A percentile compares a stretch with the other conserved stretches of the same genome.
Evolutionary conservation across 305 asterid species (phyloP).

Genomic region (Petunia hybrid): DNA sequence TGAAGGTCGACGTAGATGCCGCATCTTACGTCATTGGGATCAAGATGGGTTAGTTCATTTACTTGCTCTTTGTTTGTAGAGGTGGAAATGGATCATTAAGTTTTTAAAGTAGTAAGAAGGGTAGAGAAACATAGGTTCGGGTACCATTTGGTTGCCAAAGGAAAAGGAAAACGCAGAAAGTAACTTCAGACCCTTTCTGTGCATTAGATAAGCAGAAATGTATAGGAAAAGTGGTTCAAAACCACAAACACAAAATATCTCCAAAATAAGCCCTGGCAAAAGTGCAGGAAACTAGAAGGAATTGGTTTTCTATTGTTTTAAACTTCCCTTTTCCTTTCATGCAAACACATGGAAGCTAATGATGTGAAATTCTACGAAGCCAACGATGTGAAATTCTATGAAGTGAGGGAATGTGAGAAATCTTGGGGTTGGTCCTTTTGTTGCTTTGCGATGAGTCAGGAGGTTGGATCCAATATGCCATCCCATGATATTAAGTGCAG

Average conservation of each 20-base stretch:
- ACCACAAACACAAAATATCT: background rate
- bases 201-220: background rate
- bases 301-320: background rate
- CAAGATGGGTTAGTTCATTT: conserved; percentile 85
- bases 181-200: background rate
- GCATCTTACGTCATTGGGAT: conserved; percentile 77
- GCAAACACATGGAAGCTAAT: background rate
- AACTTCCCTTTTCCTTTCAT: conserved; percentile 7
- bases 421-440: background rate
- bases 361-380: too few species aligned
- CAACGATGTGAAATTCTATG: background rate
- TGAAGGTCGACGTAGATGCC: conserved; percentile 95
- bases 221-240: conserved; percentile 22
- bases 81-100: conserved; percentile 18
- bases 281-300: conserved; percentile 1
- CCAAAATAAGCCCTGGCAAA: background rate
- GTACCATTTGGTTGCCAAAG: conserved; percentile 22
- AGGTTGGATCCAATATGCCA: conserved; percentile 16
- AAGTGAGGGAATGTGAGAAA: conserved; percentile 6
- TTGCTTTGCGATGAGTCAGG: conserved; percentile 18
- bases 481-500: background rate
- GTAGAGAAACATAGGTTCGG: background rate
- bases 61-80: conserved; percentile 2
- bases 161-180: background rate
- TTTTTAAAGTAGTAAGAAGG: background rate